Base-by-base conservation (phyloP, 305 asterid genomes). In the Fraxinus velutina region DNA sequence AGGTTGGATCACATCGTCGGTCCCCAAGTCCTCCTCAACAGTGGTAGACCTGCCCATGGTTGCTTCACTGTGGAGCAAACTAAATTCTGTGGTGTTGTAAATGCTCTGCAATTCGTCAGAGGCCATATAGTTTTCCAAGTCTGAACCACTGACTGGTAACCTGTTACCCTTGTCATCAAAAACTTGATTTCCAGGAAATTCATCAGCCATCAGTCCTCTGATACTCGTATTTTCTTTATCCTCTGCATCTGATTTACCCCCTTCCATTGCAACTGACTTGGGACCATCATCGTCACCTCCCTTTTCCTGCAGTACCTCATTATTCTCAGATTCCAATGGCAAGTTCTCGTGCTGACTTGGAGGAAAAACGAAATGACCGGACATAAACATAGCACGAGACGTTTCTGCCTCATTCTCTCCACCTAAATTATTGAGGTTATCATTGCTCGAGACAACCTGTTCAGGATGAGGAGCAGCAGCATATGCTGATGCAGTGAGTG, bases 401-500 rank as follows among this genome's bases (percentile, higher is more conserved):
- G 88, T 84, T 80, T 86, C 88, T 8, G 88, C 84, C 47, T 78
- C 77, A 60, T 66, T 82, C 37, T 81, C 87, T 77, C 80, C 83
- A 22, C 72, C 78, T 52, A 78, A 77, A 82, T 30, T 83, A 73
- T 70, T 64, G 1, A 73, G 75, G 34, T 57, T 75, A 12, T 72
- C 80, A 72, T 85, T 55, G 66, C 87, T 36, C 30, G 73, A 72
- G 78, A 60, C 66, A 32, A 80, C 85, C 70, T 81, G 84, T 76
- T 76, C 73, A 13, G 90, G 88, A 76, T 84, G 83, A 29, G 93
- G 90, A 22, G 91, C 86, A 78, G 92, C 93, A 80, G 88, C 91
- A 86, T 90, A 90, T 62, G 84, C 79, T 44, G 95, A 91, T 75
- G 87, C 90, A 1, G 93, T 88, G 77, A 91, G 93, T 15, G 90